Evolutionary conservation across 2,329 filamentous ascomycete species (phyloP).

Genomic region (Capronia coronata): DNA sequence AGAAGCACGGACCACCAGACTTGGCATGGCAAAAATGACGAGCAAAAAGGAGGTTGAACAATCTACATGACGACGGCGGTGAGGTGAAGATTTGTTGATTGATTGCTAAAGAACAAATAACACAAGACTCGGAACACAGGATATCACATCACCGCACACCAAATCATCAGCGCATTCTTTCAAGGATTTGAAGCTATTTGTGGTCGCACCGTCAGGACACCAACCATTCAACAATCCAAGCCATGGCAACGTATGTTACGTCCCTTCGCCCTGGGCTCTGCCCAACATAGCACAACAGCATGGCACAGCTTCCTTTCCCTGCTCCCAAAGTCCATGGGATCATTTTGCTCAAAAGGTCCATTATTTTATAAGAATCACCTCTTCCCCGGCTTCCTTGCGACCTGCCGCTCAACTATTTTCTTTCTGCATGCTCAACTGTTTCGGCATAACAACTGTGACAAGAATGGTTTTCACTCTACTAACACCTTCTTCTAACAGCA

Average conservation of each 20-base stretch:
- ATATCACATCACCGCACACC: no score
- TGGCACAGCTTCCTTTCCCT: neutral
- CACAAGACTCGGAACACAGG: neutral
- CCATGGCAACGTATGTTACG: conserved; percentile 35
- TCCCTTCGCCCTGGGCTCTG: conserved; percentile 1
- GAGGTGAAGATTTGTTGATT: neutral
- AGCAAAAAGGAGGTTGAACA: neutral
- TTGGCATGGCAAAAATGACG: conserved; percentile 3
- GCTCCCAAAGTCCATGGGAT: neutral
- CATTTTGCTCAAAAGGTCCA: conserved; percentile 6
- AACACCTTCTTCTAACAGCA: conserved; percentile 29
- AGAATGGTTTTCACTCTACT: conserved; percentile 6
- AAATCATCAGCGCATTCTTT: neutral
- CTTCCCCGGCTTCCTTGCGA: neutral
- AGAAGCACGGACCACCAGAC: conserved; percentile 5
- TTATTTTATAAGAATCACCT: neutral
- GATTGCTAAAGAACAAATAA: neutral
- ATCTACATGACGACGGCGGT: conserved; percentile 2
- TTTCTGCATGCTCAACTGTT: neutral
- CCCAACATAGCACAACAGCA: conserved; percentile 10
- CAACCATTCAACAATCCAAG: neutral
- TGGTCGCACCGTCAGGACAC: neutral
- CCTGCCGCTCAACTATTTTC: neutral
- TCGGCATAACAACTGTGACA: neutral
- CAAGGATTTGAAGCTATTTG: neutral